Evolutionary conservation across 331 rosid genomes (phyloP).

Genomic region (Dryas integrifolia): DNA sequence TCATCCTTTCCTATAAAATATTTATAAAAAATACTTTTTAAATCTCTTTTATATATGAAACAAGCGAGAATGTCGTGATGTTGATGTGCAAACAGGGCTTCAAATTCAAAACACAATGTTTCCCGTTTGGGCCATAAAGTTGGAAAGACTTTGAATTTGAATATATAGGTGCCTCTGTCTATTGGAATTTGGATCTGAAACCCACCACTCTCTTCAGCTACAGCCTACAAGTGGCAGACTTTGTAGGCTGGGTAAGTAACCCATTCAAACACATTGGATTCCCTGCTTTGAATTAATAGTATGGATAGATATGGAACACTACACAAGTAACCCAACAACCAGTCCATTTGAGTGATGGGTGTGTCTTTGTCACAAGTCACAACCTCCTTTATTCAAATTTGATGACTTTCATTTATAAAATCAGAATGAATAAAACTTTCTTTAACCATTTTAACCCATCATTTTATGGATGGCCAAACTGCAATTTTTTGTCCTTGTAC

Average conservation of each 20-base stretch:
- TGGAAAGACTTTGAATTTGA: neutral
- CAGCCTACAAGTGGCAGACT: neutral
- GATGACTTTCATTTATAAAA: neutral
- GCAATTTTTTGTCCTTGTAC: no score
- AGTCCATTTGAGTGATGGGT: no score
- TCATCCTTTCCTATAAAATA: no score
- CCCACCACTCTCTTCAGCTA: neutral
- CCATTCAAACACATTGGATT: neutral
- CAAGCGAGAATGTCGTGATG: neutral
- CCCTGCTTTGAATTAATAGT: neutral
- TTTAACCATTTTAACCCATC: no score
- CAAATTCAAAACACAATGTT: neutral
- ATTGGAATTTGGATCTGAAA: no score
- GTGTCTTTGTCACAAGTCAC: no score
- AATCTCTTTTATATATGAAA: no score
- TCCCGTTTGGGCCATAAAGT: neutral
- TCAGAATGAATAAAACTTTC: no score
- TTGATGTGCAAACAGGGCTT: neutral
- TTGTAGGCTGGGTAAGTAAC: neutral
- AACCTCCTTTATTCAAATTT: neutral
- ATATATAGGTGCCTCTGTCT: neutral
- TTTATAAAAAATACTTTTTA: no score
- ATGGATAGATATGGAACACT: constrained; percentile 1
- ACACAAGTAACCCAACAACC: no score
- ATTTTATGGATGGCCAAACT: no score